These are phyloP conservation scores for Medicago arabica DNA, from an alignment of 306 rosid species.

Conservation along the genomic window DNA sequence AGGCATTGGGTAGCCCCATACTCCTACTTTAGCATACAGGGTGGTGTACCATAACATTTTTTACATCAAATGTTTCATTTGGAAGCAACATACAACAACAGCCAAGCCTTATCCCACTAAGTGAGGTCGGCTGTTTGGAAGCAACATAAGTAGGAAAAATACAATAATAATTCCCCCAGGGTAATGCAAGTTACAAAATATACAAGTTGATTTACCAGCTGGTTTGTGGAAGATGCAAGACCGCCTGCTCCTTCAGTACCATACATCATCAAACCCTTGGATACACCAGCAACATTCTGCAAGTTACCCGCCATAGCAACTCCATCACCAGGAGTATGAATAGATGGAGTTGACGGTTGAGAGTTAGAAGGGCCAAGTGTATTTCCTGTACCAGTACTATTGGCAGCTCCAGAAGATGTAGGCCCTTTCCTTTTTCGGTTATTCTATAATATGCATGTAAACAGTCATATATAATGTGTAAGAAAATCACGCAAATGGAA, in stretches of 20 bases:
- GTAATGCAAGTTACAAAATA: conserved; percentile 35
- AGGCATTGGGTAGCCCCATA: neutral
- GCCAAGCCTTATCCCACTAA: too few species aligned
- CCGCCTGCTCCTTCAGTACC: conserved; percentile 81
- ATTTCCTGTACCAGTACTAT: conserved; percentile 97
- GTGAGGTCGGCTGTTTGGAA: conserved; percentile 13
- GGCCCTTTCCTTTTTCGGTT: conserved; percentile 92
- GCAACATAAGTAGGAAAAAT: conserved; percentile 15
- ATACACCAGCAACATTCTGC: conserved; percentile 71
- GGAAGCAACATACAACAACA: too few species aligned
- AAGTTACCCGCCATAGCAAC: conserved; percentile 68
- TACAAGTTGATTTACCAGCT: conserved; percentile 66
- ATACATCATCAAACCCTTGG: conserved; percentile 75
- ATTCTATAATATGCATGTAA: conserved; percentile 52
- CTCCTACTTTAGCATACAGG: conserved; percentile 1
- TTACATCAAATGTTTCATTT: conserved; percentile 9
- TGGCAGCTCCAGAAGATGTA: conserved; percentile 93
- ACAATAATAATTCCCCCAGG: neutral
- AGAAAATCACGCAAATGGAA: conserved; percentile 7
- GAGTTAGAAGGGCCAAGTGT: conserved; percentile 90
- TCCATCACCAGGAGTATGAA: conserved; percentile 92
- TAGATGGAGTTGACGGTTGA: conserved; percentile 95
- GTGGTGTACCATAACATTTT: conserved; percentile 7
- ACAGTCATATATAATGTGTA: conserved; percentile 43
- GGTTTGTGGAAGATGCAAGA: conserved; percentile 92